Percentiles rank a stretch among this genome's conserved stretches.
Evolutionary conservation across 345 rosid genomes (phyloP).

Genomic region (Zanthoxylum bungeanum): DNA sequence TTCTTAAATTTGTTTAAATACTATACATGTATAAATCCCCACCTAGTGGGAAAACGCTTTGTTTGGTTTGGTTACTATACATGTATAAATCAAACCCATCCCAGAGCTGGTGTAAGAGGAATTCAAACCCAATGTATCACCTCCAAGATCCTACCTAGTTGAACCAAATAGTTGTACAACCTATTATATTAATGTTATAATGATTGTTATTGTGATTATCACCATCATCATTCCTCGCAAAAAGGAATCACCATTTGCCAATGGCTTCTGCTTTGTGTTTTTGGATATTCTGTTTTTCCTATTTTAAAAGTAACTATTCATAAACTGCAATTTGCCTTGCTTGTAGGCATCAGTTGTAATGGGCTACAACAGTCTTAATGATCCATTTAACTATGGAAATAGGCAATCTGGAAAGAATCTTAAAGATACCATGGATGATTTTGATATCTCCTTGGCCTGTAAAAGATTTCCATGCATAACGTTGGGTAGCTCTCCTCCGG

Average conservation of each 20-base stretch:
- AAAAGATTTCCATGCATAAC: conserved; percentile 74
- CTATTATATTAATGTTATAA: background rate
- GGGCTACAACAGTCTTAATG: conserved; percentile 46
- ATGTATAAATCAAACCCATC: background rate
- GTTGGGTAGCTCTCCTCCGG: conserved; percentile 56
- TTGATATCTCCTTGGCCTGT: conserved; percentile 56
- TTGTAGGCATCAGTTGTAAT: conserved; percentile 54
- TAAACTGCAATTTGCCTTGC: conserved; percentile 11
- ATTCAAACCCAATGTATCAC: background rate
- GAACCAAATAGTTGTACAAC: background rate
- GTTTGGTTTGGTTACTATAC: too few species aligned
- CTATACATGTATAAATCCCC: too few species aligned
- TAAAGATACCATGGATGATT: conserved; percentile 34
- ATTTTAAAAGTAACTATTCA: background rate
- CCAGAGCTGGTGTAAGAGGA: background rate
- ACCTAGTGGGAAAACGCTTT: too few species aligned
- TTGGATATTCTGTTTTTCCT: background rate
- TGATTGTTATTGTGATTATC: background rate
- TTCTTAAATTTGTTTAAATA: too few species aligned
- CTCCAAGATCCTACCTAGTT: background rate
- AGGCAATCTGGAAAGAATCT: conserved; percentile 31
- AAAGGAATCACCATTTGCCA: background rate
- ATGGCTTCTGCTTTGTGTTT: background rate
- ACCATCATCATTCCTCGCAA: background rate
- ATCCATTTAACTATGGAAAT: conserved; percentile 43